Percentiles rank a stretch among this genome's conserved stretches.
phyloP scores from a whole-genome alignment of 176 grass and related monocot genomes.

The Triticum turgidum region DNA sequence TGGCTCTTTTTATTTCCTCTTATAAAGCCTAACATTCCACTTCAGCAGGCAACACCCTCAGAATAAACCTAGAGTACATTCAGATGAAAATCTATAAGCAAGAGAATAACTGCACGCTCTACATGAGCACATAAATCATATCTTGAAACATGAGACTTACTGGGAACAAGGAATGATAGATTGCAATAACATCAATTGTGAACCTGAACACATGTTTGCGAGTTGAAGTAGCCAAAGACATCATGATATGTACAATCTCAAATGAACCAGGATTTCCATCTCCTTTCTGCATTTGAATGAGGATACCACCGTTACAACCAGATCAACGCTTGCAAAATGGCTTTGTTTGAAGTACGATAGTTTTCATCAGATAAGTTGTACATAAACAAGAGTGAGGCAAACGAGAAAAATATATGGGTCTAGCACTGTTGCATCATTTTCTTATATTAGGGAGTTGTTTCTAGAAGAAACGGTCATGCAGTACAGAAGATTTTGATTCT shows the following conservation, averaged over 20 bases:
- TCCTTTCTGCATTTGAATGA: slow-evolving; percentile 87
- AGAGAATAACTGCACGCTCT: not conserved
- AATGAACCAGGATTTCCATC: slow-evolving; percentile 57
- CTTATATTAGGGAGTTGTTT: not conserved
- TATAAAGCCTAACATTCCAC: slow-evolving; percentile 87
- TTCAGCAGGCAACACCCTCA: slow-evolving; percentile 84
- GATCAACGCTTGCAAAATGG: slow-evolving; percentile 77
- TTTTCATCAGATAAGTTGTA: not conserved
- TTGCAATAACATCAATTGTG: slow-evolving; percentile 17
- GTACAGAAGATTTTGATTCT: not conserved
- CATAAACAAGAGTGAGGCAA: not conserved
- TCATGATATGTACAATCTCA: slow-evolving; percentile 86
- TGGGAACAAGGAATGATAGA: slow-evolving; percentile 4
- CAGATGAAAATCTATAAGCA: slow-evolving; percentile 6
- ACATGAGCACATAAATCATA: slow-evolving; percentile 1
- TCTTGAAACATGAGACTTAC: not conserved
- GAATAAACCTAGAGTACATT: slow-evolving; percentile 67
- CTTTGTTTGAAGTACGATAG: slow-evolving; percentile 49
- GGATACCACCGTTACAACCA: slow-evolving; percentile 51
- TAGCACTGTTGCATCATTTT: not conserved
- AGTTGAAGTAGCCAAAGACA: slow-evolving; percentile 65
- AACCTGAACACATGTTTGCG: slow-evolving; percentile 97
- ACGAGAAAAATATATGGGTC: not conserved
- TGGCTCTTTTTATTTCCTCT: slow-evolving; percentile 86
- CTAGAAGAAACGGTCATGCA: not conserved